Evolutionary conservation across 257 asterid species (phyloP).

Genomic region (Solanum virginianum): DNA sequence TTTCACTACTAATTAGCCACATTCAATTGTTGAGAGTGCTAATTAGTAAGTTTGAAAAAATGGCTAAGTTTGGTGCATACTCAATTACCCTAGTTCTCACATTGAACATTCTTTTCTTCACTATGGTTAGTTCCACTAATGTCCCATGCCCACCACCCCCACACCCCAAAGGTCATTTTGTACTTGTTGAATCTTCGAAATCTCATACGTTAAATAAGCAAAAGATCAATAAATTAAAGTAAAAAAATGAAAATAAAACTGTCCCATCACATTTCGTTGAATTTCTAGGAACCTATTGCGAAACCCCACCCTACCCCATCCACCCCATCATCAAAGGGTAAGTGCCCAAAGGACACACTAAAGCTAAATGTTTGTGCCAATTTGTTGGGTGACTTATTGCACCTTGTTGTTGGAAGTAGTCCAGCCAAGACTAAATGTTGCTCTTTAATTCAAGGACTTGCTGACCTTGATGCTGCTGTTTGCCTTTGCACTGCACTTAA

Average conservation of each 20-base stretch:
- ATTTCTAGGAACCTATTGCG: background rate
- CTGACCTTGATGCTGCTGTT: slow-evolving; percentile 11
- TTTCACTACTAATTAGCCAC: background rate
- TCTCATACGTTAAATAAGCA: background rate
- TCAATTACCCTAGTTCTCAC: slow-evolving; percentile 6
- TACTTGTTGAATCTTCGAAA: too few relatives aligned
- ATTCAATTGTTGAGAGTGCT: background rate
- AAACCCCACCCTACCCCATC: background rate
- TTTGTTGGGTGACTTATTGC: too few relatives aligned
- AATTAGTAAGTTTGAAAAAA: background rate
- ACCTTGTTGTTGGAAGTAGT: too few relatives aligned
- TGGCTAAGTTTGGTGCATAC: background rate
- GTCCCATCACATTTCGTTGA: background rate
- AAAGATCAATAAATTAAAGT: background rate
- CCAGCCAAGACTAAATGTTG: too few relatives aligned
- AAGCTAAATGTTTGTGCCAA: slow-evolving; percentile 3
- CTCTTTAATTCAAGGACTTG: background rate
- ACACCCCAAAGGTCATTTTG: background rate
- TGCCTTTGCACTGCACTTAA: slow-evolving; percentile 21
- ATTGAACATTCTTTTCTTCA: slow-evolving; percentile 12
- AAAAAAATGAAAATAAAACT: background rate
- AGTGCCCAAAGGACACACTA: slow-evolving; percentile 1
- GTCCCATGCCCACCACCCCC: slow-evolving; percentile 9
- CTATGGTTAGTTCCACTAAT: slow-evolving; percentile 6
- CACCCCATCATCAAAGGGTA: background rate